Percentiles rank a stretch among this genome's conserved stretches.
These are phyloP conservation scores for Blyttiomyces sp. DNA, from an alignment of 371 early-diverging fungal genomes.

Conservation along the genomic window DNA sequence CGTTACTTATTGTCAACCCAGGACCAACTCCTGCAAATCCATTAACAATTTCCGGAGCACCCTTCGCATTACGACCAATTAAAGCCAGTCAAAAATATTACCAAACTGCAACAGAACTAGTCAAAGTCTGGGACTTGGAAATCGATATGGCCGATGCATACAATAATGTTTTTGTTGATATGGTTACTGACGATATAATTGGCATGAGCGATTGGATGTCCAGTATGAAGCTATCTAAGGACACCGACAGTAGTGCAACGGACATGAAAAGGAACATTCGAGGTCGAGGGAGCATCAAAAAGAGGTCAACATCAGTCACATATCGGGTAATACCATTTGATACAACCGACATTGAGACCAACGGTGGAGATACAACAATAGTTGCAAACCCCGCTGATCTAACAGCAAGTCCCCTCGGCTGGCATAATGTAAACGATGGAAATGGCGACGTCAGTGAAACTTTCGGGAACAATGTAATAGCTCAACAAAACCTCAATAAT, in stretches of 20 bases:
- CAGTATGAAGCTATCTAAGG: conserved; percentile 24
- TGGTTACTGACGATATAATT: conserved; percentile 56
- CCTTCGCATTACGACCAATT: conserved; percentile 17
- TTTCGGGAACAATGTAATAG: conserved; percentile 40
- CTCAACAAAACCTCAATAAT: conserved; percentile 28
- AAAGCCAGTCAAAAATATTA: conserved; percentile 27
- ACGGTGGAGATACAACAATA: too few relatives aligned
- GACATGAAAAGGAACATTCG: too few relatives aligned
- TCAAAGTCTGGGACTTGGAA: conserved; percentile 79
- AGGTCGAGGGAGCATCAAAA: too few relatives aligned
- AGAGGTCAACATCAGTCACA: too few relatives aligned
- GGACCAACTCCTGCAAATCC: too few relatives aligned
- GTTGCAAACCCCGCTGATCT: conserved; percentile 70
- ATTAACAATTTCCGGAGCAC: too few relatives aligned
- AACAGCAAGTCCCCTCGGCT: conserved; percentile 66
- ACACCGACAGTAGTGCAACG: too few relatives aligned
- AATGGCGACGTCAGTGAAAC: too few relatives aligned
- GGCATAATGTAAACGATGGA: conserved; percentile 36
- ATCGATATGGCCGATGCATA: conserved; percentile 82
- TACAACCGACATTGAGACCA: too few relatives aligned
- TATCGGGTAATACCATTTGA: too few relatives aligned
- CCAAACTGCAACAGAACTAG: conserved; percentile 30
- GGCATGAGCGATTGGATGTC: conserved; percentile 80
- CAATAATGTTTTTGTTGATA: conserved; percentile 82
- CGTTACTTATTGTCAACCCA: too few relatives aligned